phyloP scores from a whole-genome alignment of 495 filamentous ascomycete genomes.

The Daldinia decipiens region DNA sequence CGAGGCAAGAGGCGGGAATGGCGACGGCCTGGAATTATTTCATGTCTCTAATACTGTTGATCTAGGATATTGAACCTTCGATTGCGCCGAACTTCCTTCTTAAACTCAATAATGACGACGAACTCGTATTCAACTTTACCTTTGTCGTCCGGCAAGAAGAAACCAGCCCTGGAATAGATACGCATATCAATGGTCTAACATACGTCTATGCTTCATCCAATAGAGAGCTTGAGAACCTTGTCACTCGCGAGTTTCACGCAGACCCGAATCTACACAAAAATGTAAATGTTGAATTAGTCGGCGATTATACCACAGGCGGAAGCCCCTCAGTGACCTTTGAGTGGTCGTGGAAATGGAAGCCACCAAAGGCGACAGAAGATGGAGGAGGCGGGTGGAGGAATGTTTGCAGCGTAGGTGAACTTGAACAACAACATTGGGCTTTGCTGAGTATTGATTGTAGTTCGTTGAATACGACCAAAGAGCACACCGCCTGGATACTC shows the following conservation, averaged over 20 bases:
- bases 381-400: conserved; percentile 93
- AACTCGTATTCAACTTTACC: conserved; percentile 90
- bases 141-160: conserved; percentile 82
- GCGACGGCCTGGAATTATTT: conserved; percentile 1
- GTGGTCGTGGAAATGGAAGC: conserved; percentile 97
- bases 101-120: conserved; percentile 88
- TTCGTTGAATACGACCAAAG: conserved; percentile 97
- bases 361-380: conserved; percentile 84
- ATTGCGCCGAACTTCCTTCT: conserved; percentile 79
- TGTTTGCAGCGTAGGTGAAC: conserved; percentile 78
- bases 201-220: conserved; percentile 87
- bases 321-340: conserved; percentile 87
- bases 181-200: conserved; percentile 86
- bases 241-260: conserved; percentile 94
- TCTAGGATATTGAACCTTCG: conserved; percentile 81
- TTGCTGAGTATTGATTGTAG: conserved; percentile 54
- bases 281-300: conserved; percentile 90
- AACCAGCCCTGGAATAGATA: conserved; percentile 69
- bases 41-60: conserved; percentile 28
- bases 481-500: conserved; percentile 85
- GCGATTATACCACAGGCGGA: conserved; percentile 84
- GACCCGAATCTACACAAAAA: conserved; percentile 98
- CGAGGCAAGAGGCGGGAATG: conserved; percentile 8
- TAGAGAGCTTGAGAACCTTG: conserved; percentile 89
- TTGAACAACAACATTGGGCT: neutral